These are phyloP conservation scores for Graphiopsis chlorocephala DNA, from an alignment of 2,329 filamentous ascomycete genomes.

Conservation along the genomic window DNA sequence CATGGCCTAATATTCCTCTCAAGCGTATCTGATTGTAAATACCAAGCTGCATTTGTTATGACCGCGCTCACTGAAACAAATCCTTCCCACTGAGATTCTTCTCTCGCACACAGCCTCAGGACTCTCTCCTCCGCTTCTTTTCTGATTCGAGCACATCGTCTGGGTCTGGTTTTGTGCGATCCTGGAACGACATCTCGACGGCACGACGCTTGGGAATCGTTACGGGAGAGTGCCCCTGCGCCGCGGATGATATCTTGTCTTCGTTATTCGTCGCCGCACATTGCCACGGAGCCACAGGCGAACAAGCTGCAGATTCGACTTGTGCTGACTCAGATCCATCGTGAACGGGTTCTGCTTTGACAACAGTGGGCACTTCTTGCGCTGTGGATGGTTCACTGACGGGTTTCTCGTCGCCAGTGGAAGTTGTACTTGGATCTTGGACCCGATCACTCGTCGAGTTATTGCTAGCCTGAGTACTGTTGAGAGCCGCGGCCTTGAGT, in stretches of 20 bases:
- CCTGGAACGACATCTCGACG: not conserved
- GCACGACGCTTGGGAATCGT: not conserved
- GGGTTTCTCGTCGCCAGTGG: not conserved
- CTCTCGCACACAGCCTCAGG: not conserved
- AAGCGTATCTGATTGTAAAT: not conserved
- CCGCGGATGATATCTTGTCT: not conserved
- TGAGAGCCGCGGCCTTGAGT: not conserved
- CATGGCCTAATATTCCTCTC: not conserved
- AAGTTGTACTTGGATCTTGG: not conserved
- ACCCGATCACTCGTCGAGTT: not conserved
- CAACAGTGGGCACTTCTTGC: not conserved
- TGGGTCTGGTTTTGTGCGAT: not conserved
- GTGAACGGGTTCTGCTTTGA: not conserved
- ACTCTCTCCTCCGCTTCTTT: not conserved
- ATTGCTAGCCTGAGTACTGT: not conserved
- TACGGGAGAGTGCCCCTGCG: not conserved
- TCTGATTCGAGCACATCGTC: not conserved
- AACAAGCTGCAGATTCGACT: not conserved
- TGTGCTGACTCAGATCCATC: not conserved
- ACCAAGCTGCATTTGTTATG: not conserved
- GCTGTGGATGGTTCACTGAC: not conserved
- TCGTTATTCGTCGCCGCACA: not conserved
- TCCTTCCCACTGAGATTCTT: not conserved
- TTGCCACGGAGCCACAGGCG: not conserved
- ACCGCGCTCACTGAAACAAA: not conserved